phyloP scores from a whole-genome alignment of 129 eudicot genomes.

The Lactuca sativa region DNA sequence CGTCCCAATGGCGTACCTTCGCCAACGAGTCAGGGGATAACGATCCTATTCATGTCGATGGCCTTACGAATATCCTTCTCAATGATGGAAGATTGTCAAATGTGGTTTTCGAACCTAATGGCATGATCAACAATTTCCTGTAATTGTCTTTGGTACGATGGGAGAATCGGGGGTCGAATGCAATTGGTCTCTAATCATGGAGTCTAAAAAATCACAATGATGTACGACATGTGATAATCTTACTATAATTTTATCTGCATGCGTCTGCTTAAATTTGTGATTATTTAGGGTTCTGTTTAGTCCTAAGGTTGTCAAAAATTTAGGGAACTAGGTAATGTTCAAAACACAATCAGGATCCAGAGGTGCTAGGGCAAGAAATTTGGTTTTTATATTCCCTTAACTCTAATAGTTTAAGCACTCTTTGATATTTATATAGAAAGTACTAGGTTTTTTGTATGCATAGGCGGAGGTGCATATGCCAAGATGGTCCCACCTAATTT shows the following conservation, averaged over 20 bases:
- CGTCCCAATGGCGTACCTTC: constrained; percentile 87
- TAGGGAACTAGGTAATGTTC: not conserved
- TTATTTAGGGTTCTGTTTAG: constrained; percentile 11
- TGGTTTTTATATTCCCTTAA: not conserved
- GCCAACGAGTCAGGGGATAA: constrained; percentile 83
- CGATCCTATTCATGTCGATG: constrained; percentile 90
- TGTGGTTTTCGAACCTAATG: constrained; percentile 68
- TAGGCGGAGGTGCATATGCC: too few relatives aligned
- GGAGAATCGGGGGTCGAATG: constrained; percentile 78
- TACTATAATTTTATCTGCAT: not conserved
- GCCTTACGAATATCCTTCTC: constrained; percentile 61
- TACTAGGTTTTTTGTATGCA: too few relatives aligned
- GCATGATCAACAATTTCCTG: constrained; percentile 55
- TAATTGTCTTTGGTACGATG: constrained; percentile 54
- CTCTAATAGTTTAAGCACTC: not conserved
- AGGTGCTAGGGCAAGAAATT: not conserved
- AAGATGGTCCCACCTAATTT: too few relatives aligned
- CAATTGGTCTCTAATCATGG: constrained; percentile 63
- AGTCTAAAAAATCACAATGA: constrained; percentile 67
- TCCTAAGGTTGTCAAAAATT: not conserved
- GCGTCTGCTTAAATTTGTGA: not conserved
- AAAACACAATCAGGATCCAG: too few relatives aligned
- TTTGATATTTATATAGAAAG: too few relatives aligned
- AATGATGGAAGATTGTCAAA: constrained; percentile 65
- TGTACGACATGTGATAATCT: constrained; percentile 63